These are phyloP conservation scores for Crataegus laevigata DNA, from an alignment of 306 rosid species.

Conservation along the genomic window DNA sequence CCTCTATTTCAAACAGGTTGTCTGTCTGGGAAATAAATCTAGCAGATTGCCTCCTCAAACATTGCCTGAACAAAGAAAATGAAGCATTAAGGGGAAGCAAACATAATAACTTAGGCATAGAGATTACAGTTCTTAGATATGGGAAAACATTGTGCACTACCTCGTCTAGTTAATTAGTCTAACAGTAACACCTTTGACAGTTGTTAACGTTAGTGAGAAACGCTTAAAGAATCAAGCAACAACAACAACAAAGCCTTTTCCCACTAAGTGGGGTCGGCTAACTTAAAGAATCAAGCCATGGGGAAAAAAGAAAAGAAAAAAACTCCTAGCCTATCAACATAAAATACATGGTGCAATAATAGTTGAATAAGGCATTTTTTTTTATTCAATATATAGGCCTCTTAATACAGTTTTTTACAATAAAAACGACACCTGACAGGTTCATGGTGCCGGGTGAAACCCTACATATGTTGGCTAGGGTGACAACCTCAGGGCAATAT, in stretches of 20 bases:
- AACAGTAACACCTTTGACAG: too few species aligned
- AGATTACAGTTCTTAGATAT: background rate
- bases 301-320: too few species aligned
- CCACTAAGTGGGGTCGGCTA: too few species aligned
- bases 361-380: too few species aligned
- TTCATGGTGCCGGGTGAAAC: background rate
- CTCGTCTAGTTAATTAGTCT: background rate
- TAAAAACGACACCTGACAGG: background rate
- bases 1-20: conserved; percentile 58
- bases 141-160: background rate
- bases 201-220: background rate
- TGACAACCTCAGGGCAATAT: background rate
- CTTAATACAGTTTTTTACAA: background rate
- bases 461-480: background rate
- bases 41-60: conserved; percentile 59
- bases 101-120: background rate
- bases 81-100: background rate
- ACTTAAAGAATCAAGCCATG: too few species aligned
- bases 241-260: too few species aligned
- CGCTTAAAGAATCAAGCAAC: too few species aligned
- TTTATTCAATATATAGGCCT: too few species aligned
- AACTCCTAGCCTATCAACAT: too few species aligned
- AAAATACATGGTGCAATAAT: too few species aligned
- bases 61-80: conserved; percentile 27
- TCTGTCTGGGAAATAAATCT: conserved; percentile 37